These are phyloP conservation scores for Eucalyptus curtisii DNA, from an alignment of 345 rosid genomes.

Conservation along the genomic window DNA sequence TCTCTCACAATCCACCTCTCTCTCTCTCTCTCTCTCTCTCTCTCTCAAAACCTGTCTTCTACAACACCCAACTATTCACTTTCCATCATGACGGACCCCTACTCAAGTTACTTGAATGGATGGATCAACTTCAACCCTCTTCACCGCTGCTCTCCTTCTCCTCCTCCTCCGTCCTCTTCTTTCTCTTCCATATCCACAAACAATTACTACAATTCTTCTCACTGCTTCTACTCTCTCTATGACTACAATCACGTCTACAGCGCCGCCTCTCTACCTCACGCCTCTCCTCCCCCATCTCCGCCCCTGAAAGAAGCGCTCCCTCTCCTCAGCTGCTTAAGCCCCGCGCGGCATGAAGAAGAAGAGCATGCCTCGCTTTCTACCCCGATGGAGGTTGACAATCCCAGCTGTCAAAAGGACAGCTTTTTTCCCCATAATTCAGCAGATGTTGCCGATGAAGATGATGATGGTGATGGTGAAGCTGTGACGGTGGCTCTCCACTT, in stretches of 20 bases:
- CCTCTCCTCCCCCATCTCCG: constrained; percentile 32
- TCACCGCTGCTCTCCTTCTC: background rate
- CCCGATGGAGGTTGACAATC: constrained; percentile 34
- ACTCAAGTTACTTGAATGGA: background rate
- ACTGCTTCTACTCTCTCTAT: constrained; percentile 21
- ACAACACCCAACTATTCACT: background rate
- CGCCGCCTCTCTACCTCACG: background rate
- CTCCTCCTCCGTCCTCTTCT: background rate
- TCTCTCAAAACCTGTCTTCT: background rate
- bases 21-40: background rate
- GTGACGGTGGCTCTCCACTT: constrained; percentile 77
- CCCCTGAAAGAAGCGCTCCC: constrained; percentile 86
- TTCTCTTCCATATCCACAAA: background rate
- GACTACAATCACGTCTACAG: constrained; percentile 9
- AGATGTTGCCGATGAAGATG: background rate
- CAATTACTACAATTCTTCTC: background rate
- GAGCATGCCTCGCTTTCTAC: background rate
- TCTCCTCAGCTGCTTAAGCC: constrained; percentile 61
- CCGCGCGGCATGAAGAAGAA: constrained; percentile 29
- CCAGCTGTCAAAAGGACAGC: background rate
- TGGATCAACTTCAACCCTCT: constrained; percentile 7
- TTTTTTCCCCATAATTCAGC: background rate
- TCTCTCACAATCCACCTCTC: constrained; percentile 7
- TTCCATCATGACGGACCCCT: constrained; percentile 1
- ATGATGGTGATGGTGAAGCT: constrained; percentile 16